Percentiles rank a stretch among this genome's conserved stretches.
Evolutionary conservation across 2,329 filamentous ascomycete species (phyloP).

Genomic region (Diaporthe citrichinensis): DNA sequence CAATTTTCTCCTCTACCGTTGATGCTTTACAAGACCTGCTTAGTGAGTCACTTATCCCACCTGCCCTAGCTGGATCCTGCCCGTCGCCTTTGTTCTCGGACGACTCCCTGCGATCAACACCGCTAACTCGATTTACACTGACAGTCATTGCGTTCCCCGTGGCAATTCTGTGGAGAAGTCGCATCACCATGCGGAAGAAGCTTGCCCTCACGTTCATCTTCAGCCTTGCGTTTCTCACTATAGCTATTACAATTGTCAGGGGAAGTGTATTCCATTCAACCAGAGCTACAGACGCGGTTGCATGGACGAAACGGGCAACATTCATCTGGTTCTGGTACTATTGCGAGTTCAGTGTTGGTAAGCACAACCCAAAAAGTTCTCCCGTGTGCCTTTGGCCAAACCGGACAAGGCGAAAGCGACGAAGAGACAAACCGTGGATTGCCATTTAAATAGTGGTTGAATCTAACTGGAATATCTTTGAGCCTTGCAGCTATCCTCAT

Average conservation of each 20-base stretch:
- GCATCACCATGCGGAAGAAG: slow-evolving; percentile 42
- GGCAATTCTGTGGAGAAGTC: slow-evolving; percentile 41
- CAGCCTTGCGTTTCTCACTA: slow-evolving; percentile 41
- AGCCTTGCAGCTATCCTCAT: slow-evolving; percentile 41
- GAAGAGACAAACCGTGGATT: no score
- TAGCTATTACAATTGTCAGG: slow-evolving; percentile 44
- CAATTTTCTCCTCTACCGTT: neutral
- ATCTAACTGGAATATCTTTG: neutral
- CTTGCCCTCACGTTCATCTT: slow-evolving; percentile 41
- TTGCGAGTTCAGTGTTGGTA: slow-evolving; percentile 41
- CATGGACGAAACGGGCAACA: neutral
- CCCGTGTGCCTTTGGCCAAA: no score
- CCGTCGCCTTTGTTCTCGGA: no score
- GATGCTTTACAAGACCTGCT: neutral
- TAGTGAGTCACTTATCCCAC: neutral
- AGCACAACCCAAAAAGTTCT: neutral
- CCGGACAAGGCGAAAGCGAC: no score
- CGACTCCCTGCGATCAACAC: no score
- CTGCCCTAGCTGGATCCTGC: neutral
- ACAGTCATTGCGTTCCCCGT: slow-evolving; percentile 43
- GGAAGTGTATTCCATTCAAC: slow-evolving; percentile 41
- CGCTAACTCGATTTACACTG: neutral
- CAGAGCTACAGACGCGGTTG: neutral
- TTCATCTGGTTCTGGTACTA: slow-evolving; percentile 44
- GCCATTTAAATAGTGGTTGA: neutral